Base-by-base conservation (phyloP, 2,329 filamentous ascomycete genomes). In the Botryotinia convoluta region DNA sequence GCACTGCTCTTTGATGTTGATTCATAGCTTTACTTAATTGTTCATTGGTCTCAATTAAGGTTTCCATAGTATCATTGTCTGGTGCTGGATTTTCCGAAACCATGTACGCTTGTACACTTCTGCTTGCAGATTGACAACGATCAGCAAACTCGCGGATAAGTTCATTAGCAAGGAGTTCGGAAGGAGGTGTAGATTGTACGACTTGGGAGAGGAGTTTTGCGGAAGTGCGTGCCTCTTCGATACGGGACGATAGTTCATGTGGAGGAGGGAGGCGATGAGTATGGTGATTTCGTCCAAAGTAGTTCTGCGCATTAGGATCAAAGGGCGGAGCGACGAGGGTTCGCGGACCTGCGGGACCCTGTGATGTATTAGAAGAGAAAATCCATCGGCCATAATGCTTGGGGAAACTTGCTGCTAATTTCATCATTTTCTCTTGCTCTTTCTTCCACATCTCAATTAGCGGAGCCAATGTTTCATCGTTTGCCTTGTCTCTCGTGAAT, bases 11-110 rank as follows among this genome's bases (percentile, higher is more conserved):
- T 82, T 97, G 93, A 82, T 98, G 93, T 80, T 94, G 91, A 76
- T 90, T 96, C 59, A 95, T 86, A 0, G 95, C 91, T 62, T 93
- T 89, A 74, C 93, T 93, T 44, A 99, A 86, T 80, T 95, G 92
- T 82, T 98, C 96, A 81, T 97, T 97, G 22, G 94, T 96, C 82
- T 98, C 94, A 79, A 99, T 97, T 75, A 99, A 85, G 22, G 90
- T 95, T 80, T 96, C 90, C 88, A 98, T 94, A 1, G 95, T 98
- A 77, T 97, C 92, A 79, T 97, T 95, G 82, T 98, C 96, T 0
- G 95, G 95, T 1, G 89, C 81, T 0, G 95, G 95, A 80, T 93
- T 88, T 73, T 92, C 90, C 64, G 91, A 89, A 60, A 90, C 87
- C 86, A 98, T 97, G 83, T 97, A 98, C 45, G 87, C 86, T 79